Percentiles rank a stretch among this genome's conserved stretches.
These are phyloP conservation scores for Phyllosticta citrichinensis DNA, from an alignment of 2,329 filamentous ascomycete species.

Conservation along the genomic window DNA sequence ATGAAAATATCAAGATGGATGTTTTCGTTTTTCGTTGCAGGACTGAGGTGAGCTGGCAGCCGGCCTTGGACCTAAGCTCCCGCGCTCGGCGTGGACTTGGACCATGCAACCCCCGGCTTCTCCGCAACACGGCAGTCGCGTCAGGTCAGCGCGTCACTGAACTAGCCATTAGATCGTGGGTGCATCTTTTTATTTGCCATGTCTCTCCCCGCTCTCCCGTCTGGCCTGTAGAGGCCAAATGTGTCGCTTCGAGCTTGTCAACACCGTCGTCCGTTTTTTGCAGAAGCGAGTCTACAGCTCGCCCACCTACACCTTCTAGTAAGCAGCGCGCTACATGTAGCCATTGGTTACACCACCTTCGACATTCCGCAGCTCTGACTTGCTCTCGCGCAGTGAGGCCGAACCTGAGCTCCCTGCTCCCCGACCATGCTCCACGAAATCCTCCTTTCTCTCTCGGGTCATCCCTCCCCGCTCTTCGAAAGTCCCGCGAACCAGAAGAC, in stretches of 20 bases:
- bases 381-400: conserved; percentile 10
- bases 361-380: neutral
- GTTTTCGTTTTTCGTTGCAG: neutral
- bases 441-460: conserved; percentile 87
- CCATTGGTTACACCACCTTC: conserved; percentile 11
- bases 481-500: conserved; percentile 23
- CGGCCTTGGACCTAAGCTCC: too few species aligned
- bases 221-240: conserved; percentile 14
- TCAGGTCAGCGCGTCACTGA: conserved; percentile 3
- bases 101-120: neutral
- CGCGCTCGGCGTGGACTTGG: neutral
- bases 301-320: conserved; percentile 9
- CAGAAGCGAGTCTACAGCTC: conserved; percentile 16
- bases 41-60: neutral
- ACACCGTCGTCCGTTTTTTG: conserved; percentile 21
- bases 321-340: neutral
- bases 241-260: conserved; percentile 29
- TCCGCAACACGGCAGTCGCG: neutral
- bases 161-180: too few species aligned
- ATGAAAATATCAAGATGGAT: neutral
- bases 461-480: conserved; percentile 79
- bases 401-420: neutral
- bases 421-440: conserved; percentile 89
- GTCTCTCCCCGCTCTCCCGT: neutral
- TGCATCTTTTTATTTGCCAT: neutral